Percentiles rank a stretch among this genome's conserved stretches.
phyloP scores from a whole-genome alignment of 345 rosid species.

The Eucalyptus leucophloia region DNA sequence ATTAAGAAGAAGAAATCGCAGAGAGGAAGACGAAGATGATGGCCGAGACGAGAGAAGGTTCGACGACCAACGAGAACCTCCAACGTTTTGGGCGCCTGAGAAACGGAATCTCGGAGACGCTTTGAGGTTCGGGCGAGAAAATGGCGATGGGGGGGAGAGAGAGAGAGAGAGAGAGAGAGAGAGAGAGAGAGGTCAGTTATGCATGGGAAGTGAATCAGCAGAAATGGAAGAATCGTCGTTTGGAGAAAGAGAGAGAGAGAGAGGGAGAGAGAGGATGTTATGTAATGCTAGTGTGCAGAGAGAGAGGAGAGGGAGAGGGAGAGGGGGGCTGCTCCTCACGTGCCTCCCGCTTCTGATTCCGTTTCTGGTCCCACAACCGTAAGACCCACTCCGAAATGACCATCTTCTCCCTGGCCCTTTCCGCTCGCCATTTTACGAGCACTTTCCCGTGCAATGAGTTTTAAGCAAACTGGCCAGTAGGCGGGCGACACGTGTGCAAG shows the following conservation, averaged over 20 bases:
- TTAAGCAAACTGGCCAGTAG: not conserved
- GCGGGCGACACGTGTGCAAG: not conserved
- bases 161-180: not conserved
- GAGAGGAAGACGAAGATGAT: not conserved
- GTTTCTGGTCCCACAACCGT: not conserved
- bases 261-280: not conserved
- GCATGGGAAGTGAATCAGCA: not conserved
- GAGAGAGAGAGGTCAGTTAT: not conserved
- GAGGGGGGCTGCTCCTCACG: not conserved
- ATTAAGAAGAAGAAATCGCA: not conserved
- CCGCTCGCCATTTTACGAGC: not conserved
- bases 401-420: not conserved
- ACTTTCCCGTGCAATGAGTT: not conserved
- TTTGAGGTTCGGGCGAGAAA: not conserved
- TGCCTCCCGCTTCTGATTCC: not conserved
- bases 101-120: not conserved
- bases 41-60: not conserved
- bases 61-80: not conserved
- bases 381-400: not conserved
- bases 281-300: not conserved
- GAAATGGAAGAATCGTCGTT: not conserved
- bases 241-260: not conserved
- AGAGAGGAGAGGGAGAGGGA: not conserved
- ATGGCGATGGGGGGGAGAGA: not conserved
- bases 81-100: not conserved